Evolutionary conservation across 106 monocot species (phyloP).

Genomic region (Gastrodia elata): DNA sequence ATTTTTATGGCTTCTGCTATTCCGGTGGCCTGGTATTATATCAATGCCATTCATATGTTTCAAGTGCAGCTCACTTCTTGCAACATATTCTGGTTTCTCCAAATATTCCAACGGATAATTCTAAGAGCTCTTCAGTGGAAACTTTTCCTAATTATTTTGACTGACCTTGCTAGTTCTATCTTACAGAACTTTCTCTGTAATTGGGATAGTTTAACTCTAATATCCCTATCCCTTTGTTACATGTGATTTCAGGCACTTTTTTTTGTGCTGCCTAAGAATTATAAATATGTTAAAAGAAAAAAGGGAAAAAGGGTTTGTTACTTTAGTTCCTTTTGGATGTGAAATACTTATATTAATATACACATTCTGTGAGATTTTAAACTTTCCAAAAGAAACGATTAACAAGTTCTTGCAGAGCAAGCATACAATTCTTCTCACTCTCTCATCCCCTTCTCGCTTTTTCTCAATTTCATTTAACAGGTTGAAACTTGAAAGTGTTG

Average conservation of each 20-base stretch:
- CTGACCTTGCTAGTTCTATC: background rate
- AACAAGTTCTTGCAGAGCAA: too few species aligned
- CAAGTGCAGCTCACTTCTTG: background rate
- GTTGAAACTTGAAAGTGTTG: background rate
- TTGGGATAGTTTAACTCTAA: background rate
- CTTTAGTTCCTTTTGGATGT: too few species aligned
- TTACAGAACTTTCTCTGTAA: background rate
- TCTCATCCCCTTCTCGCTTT: too few species aligned
- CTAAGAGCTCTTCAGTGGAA: background rate
- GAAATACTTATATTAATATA: too few species aligned
- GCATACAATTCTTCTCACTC: too few species aligned
- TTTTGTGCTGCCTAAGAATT: background rate
- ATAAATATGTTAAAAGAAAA: background rate
- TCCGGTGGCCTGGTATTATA: background rate
- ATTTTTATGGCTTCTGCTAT: background rate
- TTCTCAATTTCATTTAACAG: too few species aligned
- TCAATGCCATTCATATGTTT: background rate
- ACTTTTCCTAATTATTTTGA: background rate
- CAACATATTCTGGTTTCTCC: background rate
- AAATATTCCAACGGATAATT: too few species aligned
- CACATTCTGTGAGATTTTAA: background rate
- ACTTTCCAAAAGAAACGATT: background rate
- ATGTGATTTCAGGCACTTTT: background rate
- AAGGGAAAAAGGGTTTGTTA: too few species aligned
- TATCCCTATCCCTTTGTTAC: background rate